These are phyloP conservation scores for Globisporangium rhizosaccharum DNA, from an alignment of 352 stramenopile genomes.

Conservation along the genomic window DNA sequence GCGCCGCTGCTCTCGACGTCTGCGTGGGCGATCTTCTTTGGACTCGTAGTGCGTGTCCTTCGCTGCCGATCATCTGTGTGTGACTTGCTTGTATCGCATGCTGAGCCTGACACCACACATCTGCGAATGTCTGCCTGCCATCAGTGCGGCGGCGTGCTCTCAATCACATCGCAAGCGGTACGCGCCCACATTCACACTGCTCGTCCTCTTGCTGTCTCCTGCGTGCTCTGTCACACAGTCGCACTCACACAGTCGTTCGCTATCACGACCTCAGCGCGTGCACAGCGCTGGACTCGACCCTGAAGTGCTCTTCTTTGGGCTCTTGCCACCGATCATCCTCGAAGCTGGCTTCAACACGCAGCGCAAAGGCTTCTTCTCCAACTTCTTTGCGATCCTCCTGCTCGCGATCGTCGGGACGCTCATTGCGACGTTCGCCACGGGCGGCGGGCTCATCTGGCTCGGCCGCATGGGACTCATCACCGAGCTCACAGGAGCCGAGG, in stretches of 20 bases:
- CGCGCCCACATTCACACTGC: not conserved
- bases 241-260: too few species aligned
- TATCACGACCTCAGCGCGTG: constrained; percentile 8
- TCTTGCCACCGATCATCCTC: constrained; percentile 62
- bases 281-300: constrained; percentile 33
- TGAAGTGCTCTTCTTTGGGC: constrained; percentile 48
- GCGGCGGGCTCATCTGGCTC: constrained; percentile 34
- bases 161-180: constrained; percentile 18
- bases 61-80: too few species aligned
- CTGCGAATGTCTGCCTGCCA: not conserved
- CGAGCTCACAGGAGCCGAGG: constrained; percentile 47
- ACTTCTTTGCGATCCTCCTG: constrained; percentile 33
- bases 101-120: too few species aligned
- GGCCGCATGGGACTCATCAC: constrained; percentile 31
- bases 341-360: constrained; percentile 61
- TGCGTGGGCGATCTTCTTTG: constrained; percentile 49
- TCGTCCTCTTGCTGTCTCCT: not conserved
- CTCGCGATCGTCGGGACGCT: constrained; percentile 47
- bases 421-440: constrained; percentile 45
- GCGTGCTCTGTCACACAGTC: too few species aligned
- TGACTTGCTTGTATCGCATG: too few species aligned
- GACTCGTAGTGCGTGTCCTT: constrained; percentile 25
- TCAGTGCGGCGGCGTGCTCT: constrained; percentile 28
- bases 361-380: constrained; percentile 53
- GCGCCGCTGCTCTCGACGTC: constrained; percentile 40